These are phyloP conservation scores for Termitomyces heimii DNA, from an alignment of 768 basidiomycete genomes.

Conservation along the genomic window DNA sequence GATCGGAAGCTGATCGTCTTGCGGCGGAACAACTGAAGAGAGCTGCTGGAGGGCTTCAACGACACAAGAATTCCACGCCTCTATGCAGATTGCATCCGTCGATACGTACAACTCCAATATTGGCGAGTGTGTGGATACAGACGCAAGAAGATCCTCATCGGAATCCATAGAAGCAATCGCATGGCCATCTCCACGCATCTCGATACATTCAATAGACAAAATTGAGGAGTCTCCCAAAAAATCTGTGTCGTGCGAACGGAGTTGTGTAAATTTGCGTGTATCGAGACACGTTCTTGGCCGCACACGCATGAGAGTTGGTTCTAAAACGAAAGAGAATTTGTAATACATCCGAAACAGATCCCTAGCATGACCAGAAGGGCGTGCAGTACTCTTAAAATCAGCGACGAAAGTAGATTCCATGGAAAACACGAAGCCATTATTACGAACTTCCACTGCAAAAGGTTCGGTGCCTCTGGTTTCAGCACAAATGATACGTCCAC, in stretches of 20 bases:
- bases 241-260: constrained; percentile 27
- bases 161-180: constrained; percentile 48
- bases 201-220: constrained; percentile 52
- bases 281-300: constrained; percentile 27
- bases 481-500: constrained; percentile 46
- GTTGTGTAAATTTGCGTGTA: constrained; percentile 19
- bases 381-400: constrained; percentile 17
- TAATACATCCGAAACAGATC: constrained; percentile 41
- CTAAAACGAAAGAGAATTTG: constrained; percentile 33
- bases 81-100: constrained; percentile 54
- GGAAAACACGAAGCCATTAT: constrained; percentile 43
- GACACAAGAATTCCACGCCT: constrained; percentile 62
- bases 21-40: constrained; percentile 30
- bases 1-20: constrained; percentile 3
- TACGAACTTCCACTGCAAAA: constrained; percentile 50
- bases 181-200: constrained; percentile 36
- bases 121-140: constrained; percentile 35
- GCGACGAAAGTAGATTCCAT: constrained; percentile 35
- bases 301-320: constrained; percentile 52
- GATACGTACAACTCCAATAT: constrained; percentile 41
- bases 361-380: constrained; percentile 27
- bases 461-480: constrained; percentile 31
- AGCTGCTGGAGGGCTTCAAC: constrained; percentile 49
- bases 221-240: constrained; percentile 43
- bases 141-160: constrained; percentile 31